Base-by-base conservation (phyloP, 1,284 basidiomycete genomes). In the Chiua sp. region DNA sequence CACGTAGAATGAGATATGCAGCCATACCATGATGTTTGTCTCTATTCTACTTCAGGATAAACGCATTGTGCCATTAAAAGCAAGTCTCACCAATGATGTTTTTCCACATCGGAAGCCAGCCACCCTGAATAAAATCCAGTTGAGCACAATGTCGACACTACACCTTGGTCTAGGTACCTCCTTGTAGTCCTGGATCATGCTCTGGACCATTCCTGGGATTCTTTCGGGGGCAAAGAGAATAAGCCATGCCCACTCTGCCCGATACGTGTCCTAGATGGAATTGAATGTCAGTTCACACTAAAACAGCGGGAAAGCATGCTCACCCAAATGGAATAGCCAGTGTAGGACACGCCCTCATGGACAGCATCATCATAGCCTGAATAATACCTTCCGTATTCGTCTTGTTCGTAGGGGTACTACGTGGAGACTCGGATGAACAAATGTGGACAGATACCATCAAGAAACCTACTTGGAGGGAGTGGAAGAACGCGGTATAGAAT, bases 101-200 rank as follows among this genome's bases (percentile, higher is more conserved):
- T 76, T 93, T 93, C 92, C 93, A 94, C 92, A 94, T 94, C 0
- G 93, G 93, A 50, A 94, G 75, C 89, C 91, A 92, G 6, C 93
- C 93, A 30, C 90, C 86, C 84, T 93, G 64, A 12, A 13, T 28
- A 28, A 53, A 58, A 8, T 3, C 15, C 28, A 12, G 26, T 55
- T 59, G 15, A 65, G 50, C 30, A 33, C 50, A 16, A 4, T 15
- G 54, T 53, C 20, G 13, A 44, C 3, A 6, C 20, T 12, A 3
- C n/a, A n/a, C n/a, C 6, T 23, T 16, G n/a, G 12, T n/a, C 44
- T 42, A 28, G 6, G 52, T 61, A 86, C 87, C 77, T 91, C 82
- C 59, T 80, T 73, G 67, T 88, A 94, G 72, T 94, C 92, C 59
- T 91, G 87, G 16, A 94, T 76, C 89, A 94, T 93, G 63, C 88